A percentile compares a stretch with the other conserved stretches of the same genome.
phyloP scores from a whole-genome alignment of 2,329 filamentous ascomycete species.

The Xylaria sp. region DNA sequence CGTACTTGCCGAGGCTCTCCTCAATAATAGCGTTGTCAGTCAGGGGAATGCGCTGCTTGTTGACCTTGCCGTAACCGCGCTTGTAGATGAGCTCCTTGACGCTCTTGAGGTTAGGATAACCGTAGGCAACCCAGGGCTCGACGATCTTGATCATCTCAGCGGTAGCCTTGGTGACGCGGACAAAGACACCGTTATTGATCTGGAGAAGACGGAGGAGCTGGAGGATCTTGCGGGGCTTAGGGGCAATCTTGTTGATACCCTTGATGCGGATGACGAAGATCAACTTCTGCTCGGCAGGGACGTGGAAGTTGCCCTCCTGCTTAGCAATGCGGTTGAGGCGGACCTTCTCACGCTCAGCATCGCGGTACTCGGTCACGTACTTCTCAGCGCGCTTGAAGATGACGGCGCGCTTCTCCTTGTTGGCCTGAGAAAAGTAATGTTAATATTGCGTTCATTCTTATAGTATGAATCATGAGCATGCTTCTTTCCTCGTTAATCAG shows the following conservation, averaged over 20 bases:
- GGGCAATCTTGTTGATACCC: slow-evolving; percentile 99
- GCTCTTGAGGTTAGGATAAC: slow-evolving; percentile 99
- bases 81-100: slow-evolving; percentile 99
- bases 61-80: slow-evolving; percentile 98
- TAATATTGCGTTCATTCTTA: slow-evolving; percentile 36
- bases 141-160: slow-evolving; percentile 97
- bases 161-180: slow-evolving; percentile 97
- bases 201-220: slow-evolving; percentile 99
- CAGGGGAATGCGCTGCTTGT: slow-evolving; percentile 96
- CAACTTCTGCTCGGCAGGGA: slow-evolving; percentile 92
- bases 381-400: slow-evolving; percentile 99
- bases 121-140: slow-evolving; percentile 98
- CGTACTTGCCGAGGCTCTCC: slow-evolving; percentile 95
- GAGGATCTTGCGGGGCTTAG: slow-evolving; percentile 99
- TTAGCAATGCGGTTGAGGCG: slow-evolving; percentile 88
- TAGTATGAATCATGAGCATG: neutral
- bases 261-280: slow-evolving; percentile 99
- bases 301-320: slow-evolving; percentile 90
- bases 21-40: slow-evolving; percentile 99
- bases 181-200: slow-evolving; percentile 99
- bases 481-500: slow-evolving; percentile 64
- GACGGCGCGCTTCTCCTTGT: slow-evolving; percentile 97
- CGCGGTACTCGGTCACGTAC: slow-evolving; percentile 99
- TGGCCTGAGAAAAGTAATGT: slow-evolving; percentile 66
- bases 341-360: slow-evolving; percentile 97